Evolutionary conservation across 1,139 yeast species (phyloP).

Genomic region (Yamadazyma kanchanaburiensis): DNA sequence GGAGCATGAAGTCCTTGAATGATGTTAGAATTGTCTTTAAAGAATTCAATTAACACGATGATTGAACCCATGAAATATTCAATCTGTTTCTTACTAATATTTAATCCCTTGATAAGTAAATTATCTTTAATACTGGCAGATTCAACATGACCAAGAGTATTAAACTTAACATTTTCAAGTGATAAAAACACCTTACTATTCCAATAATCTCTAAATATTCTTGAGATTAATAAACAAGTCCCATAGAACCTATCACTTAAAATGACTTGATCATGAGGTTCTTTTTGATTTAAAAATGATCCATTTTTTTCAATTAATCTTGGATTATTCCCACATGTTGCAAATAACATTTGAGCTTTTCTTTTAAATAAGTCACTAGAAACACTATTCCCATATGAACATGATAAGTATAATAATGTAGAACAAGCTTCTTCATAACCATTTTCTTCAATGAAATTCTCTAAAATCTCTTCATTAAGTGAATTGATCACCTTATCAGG

Average conservation of each 20-base stretch:
- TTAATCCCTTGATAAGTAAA: slow-evolving; percentile 41
- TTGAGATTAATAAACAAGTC: slow-evolving; percentile 72
- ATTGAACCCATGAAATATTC: slow-evolving; percentile 69
- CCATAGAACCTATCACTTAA: slow-evolving; percentile 93
- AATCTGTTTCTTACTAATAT: slow-evolving; percentile 51
- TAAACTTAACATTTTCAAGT: slow-evolving; percentile 43
- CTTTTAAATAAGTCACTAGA: slow-evolving; percentile 48
- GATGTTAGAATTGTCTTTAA: slow-evolving; percentile 52
- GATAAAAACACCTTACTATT: slow-evolving; percentile 58
- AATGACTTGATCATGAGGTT: slow-evolving; percentile 61
- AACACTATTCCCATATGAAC: slow-evolving; percentile 57
- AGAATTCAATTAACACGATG: slow-evolving; percentile 57
- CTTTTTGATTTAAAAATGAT: slow-evolving; percentile 8
- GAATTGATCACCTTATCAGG: slow-evolving; percentile 76
- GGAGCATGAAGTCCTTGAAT: slow-evolving; percentile 63
- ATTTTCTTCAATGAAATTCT: slow-evolving; percentile 46
- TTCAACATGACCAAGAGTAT: slow-evolving; percentile 34
- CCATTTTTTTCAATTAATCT: slow-evolving; percentile 29
- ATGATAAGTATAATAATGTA: slow-evolving; percentile 77
- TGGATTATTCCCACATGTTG: slow-evolving; percentile 55
- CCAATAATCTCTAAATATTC: slow-evolving; percentile 83
- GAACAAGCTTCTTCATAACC: slow-evolving; percentile 78
- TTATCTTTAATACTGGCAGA: slow-evolving; percentile 44
- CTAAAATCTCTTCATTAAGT: slow-evolving; percentile 56
- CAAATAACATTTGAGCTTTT: slow-evolving; percentile 49